A percentile compares a stretch with the other conserved stretches of the same genome.
These are phyloP conservation scores for Heritiera littoralis DNA, from an alignment of 345 rosid genomes.

Conservation along the genomic window DNA sequence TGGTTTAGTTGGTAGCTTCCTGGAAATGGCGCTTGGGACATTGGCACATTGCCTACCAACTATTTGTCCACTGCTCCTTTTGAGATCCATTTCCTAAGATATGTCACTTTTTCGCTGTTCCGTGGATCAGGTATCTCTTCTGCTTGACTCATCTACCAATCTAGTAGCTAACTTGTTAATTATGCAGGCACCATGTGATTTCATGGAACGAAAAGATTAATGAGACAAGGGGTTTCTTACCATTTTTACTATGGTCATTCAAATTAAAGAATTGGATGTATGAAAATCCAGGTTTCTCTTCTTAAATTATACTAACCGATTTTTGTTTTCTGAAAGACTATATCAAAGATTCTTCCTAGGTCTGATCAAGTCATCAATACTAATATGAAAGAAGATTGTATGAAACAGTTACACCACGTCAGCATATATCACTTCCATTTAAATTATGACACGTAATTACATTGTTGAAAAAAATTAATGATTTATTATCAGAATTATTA, in stretches of 20 bases:
- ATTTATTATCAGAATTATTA: no score
- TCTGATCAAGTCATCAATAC: conserved; percentile 1
- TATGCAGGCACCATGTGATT: conserved; percentile 12
- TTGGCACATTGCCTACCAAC: background rate
- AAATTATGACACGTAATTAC: no score
- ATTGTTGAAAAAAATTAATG: no score
- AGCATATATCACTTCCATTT: no score
- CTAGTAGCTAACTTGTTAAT: background rate
- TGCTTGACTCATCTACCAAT: background rate
- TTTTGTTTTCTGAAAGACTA: background rate
- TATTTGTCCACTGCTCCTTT: background rate
- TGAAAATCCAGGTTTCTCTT: background rate
- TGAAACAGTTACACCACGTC: no score
- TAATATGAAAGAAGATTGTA: background rate
- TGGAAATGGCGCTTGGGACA: background rate
- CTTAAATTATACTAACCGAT: background rate
- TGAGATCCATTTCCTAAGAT: conserved; percentile 18
- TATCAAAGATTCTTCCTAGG: conserved; percentile 10
- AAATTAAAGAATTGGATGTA: background rate
- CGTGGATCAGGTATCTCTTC: conserved; percentile 16
- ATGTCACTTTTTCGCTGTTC: conserved; percentile 11
- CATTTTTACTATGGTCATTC: background rate
- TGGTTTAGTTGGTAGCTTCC: background rate
- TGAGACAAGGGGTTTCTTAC: background rate
- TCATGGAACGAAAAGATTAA: background rate